These are phyloP conservation scores for Agrostemma githago DNA, from an alignment of 148 eudicot species.

Conservation along the genomic window DNA sequence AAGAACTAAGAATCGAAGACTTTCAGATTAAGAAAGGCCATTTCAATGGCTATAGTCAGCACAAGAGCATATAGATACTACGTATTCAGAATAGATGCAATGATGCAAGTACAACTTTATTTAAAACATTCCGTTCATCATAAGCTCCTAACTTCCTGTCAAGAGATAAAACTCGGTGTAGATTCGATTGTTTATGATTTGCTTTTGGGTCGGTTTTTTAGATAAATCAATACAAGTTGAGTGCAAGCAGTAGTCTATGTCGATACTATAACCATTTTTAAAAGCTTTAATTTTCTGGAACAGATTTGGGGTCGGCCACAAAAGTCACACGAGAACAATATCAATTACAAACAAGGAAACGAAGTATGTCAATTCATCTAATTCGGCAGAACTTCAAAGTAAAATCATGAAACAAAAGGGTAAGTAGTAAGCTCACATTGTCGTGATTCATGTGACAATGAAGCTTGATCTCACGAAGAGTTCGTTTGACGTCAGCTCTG, in stretches of 20 bases:
- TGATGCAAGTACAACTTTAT: not conserved
- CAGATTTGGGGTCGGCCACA: too few relatives aligned
- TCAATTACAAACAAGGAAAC: not conserved
- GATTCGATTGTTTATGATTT: not conserved
- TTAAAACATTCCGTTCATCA: not conserved
- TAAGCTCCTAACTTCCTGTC: not conserved
- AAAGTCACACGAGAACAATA: too few relatives aligned
- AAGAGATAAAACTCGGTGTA: not conserved
- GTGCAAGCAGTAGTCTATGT: not conserved
- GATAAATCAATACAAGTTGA: not conserved
- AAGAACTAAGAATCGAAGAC: constrained; percentile 1
- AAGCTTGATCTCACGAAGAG: constrained; percentile 78
- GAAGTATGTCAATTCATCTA: not conserved
- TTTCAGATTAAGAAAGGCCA: not conserved
- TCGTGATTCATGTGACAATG: constrained; percentile 77
- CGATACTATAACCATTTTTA: not conserved
- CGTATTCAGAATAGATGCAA: constrained; percentile 1
- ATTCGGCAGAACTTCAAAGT: not conserved
- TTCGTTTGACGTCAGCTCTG: constrained; percentile 78
- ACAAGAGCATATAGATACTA: not conserved
- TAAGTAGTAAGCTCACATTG: constrained; percentile 40
- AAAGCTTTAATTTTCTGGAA: too few relatives aligned
- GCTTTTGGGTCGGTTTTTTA: not conserved
- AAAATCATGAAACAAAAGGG: not conserved
- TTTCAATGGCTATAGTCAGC: not conserved